Evolutionary conservation across 148 eudicot genomes (phyloP).

Genomic region (Fallopia convolvulus): DNA sequence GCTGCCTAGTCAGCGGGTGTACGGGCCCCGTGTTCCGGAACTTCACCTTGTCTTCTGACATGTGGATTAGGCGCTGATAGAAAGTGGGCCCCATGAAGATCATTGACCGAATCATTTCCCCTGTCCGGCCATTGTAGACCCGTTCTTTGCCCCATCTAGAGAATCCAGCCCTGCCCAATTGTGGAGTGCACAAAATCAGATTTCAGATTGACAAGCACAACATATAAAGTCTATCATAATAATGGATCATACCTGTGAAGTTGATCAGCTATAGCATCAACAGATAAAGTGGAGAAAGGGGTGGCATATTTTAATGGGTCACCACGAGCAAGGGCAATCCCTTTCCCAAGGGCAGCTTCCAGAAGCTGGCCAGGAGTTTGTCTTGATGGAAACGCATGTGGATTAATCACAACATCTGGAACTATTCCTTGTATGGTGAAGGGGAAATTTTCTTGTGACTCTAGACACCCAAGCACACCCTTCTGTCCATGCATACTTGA

Average conservation of each 20-base stretch:
- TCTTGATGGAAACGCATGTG: constrained; percentile 97
- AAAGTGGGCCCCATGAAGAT: constrained; percentile 88
- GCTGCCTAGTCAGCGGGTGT: constrained; percentile 94
- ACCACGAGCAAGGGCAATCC: constrained; percentile 91
- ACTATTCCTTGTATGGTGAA: constrained; percentile 92
- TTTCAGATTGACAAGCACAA: neutral
- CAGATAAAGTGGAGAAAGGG: constrained; percentile 72
- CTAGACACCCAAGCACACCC: constrained; percentile 86
- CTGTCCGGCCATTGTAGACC: constrained; percentile 80
- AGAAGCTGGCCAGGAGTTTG: constrained; percentile 95
- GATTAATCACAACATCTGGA: constrained; percentile 93
- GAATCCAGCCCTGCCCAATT: constrained; percentile 68
- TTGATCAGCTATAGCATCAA: constrained; percentile 85
- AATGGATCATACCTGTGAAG: constrained; percentile 62
- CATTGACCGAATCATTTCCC: constrained; percentile 60
- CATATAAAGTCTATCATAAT: neutral
- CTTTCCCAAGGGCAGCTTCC: constrained; percentile 93
- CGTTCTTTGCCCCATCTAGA: constrained; percentile 88
- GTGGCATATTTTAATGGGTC: constrained; percentile 71
- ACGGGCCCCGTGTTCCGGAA: constrained; percentile 93
- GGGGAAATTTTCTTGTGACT: constrained; percentile 85
- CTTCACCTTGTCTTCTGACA: constrained; percentile 96
- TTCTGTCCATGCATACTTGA: constrained; percentile 98
- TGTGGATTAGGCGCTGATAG: constrained; percentile 83
- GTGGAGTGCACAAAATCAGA: neutral